A percentile compares a stretch with the other conserved stretches of the same genome.
Conservation (phyloP, 257 asterid species). For the Capsicum baccatum region DNA sequence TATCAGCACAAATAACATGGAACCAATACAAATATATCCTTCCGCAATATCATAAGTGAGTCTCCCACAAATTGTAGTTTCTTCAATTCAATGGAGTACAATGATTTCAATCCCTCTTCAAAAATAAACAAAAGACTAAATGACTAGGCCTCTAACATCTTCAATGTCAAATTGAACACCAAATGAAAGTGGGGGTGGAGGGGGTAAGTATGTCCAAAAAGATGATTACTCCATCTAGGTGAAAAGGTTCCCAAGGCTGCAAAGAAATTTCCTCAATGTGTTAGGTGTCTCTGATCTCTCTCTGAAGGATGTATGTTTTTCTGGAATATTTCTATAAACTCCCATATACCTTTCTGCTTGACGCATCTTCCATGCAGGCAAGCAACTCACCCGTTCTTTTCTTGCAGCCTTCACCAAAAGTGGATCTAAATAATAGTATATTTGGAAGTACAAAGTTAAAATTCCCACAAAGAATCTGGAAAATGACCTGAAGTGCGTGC, state of each 20-base stretch:
- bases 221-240: constrained; percentile 93
- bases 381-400: constrained; percentile 78
- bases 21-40: constrained; percentile 53
- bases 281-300: constrained; percentile 98
- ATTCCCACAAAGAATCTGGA: neutral
- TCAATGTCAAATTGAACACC: too few relatives aligned
- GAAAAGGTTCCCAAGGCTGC: constrained; percentile 99
- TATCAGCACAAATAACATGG: too few relatives aligned
- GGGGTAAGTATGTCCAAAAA: constrained; percentile 98
- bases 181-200: constrained; percentile 25
- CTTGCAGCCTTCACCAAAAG: constrained; percentile 35
- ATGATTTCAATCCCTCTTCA: constrained; percentile 72
- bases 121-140: constrained; percentile 47
- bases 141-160: too few relatives aligned
- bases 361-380: constrained; percentile 99
- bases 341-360: constrained; percentile 99
- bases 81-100: constrained; percentile 81
- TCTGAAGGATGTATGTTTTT: constrained; percentile 96
- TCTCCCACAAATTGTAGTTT: constrained; percentile 86
- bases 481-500: neutral
- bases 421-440: constrained; percentile 66
- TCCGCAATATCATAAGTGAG: constrained; percentile 72
- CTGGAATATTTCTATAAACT: constrained; percentile 86
- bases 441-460: constrained; percentile 30
- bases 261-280: constrained; percentile 98